Base-by-base conservation (phyloP, 768 basidiomycete genomes). In the Tubosaeta sp. region DNA sequence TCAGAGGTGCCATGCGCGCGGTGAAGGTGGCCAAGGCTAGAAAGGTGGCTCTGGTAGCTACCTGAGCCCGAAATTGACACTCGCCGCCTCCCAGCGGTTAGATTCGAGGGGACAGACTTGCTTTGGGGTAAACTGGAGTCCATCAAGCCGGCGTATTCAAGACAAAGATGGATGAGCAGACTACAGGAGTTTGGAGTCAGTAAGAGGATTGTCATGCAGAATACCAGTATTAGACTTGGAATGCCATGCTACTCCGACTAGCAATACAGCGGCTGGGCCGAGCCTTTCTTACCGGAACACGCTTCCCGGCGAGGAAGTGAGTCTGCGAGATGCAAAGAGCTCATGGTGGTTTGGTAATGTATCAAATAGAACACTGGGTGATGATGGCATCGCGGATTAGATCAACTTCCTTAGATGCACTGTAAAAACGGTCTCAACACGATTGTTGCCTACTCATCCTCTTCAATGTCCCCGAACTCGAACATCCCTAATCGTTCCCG, bases 381-480 rank as follows among this genome's bases (percentile, higher is more conserved):
- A 29, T 22, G 39, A 43, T 31, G 34, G 29, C 29, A 9, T 47
- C 26, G 54, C 22, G 38, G 37, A 57, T 55, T 51, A 62, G 55
- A 62, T 59, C 46, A 38, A 46, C 14, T 38, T 31, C 41, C 46
- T 48, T 53, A 57, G 44, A 55, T 54, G 57, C 49, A 56, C 55
- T 39, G 44, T 47, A 51, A 57, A 51, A 46, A 63, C 51, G 55
- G 57, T 59, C 57, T 52, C 52, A 26, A 33, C 48, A 29, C 43
- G 50, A 13, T 45, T 49, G 9, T 35, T 44, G 44, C 46, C 53
- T 63, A 67, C 53, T 91, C 90, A 51, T 92, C 90, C 65, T 92
- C 90, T 58, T 90, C 89, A 12, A 92, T 77, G 67, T 93, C 91
- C n/a, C 91, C 91, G 64, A 89, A 88, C 72, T 94, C 91, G 63